Evolutionary conservation across 108 stramenopile species (phyloP).

Genomic region (Skeletonema potamos): DNA sequence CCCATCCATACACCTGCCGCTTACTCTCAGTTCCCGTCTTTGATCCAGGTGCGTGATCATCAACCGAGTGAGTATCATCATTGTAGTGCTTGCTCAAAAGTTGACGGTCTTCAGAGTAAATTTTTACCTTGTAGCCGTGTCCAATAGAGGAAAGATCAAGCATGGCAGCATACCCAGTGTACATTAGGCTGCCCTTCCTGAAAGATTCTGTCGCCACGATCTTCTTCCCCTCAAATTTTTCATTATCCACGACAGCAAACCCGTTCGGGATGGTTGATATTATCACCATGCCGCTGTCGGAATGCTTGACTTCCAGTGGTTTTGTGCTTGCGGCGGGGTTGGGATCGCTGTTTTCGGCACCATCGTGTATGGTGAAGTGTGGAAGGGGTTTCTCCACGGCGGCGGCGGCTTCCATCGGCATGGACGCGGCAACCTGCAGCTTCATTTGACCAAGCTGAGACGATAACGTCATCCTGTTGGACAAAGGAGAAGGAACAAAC

Average conservation of each 20-base stretch:
- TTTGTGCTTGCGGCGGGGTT: background rate
- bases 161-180: slow-evolving; percentile 21
- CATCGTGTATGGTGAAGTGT: background rate
- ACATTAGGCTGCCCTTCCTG: slow-evolving; percentile 19
- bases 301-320: background rate
- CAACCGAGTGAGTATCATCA: slow-evolving; percentile 23
- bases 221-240: slow-evolving; percentile 19
- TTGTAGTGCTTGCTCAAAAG: slow-evolving; percentile 19
- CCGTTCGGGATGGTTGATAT: slow-evolving; percentile 20
- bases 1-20: slow-evolving; percentile 41
- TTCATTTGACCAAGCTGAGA: background rate
- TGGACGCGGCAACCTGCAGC: background rate
- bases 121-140: slow-evolving; percentile 10
- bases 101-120: slow-evolving; percentile 19
- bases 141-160: slow-evolving; percentile 23
- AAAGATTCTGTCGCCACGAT: slow-evolving; percentile 24
- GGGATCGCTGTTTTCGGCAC: background rate
- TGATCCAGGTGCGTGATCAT: background rate
- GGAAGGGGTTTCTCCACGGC: background rate
- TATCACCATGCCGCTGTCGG: background rate
- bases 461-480: background rate
- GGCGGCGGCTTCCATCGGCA: background rate
- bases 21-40: slow-evolving; percentile 2
- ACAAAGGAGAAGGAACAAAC: background rate
- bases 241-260: slow-evolving; percentile 32